Evolutionary conservation across 1,284 basidiomycete species (phyloP), one percentile per base, ranked within the genome.

Genomic region (Trichosporon ovoides): DNA sequence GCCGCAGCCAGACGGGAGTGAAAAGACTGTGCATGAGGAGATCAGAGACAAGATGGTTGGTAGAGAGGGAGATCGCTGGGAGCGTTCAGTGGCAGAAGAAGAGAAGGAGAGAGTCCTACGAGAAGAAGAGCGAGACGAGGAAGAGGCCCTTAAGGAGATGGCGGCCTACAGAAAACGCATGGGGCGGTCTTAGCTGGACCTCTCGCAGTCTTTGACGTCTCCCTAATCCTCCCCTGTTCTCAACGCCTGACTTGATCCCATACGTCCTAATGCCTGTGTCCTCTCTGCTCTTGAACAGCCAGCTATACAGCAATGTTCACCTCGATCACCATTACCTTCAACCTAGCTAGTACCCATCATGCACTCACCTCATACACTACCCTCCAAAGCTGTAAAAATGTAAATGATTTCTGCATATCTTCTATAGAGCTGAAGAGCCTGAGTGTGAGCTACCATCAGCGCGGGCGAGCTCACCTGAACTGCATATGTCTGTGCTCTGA

Each of bases 31-130:
- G 14, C 62, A 65, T 38, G 60, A 69, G 66, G 89, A 89, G 72
- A 87, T 87, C 11, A 83, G 89, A 63, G 80, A 87, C 60, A 85
- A 84, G 71, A 86, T 87, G 37, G 83, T 84, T 57, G 81, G 84
- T 64, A 83, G 84, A 37, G 82, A 78, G 66, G 61, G 70, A 14
- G 65, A 69, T 3, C 53, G 53, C 28, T 67, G 66, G 57, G 65
- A 68, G 51, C 62, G 71, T 14, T 57, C 61, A 7, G 62, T 65
- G 22, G 64, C 63, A 19, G 63, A 67, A 56, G 59, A 59, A n/a
- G 66, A 68, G 53, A 57, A 72, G 34, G 66, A 65, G 49, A 61
- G 68, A 31, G 51, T 66, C 33, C 68, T 72, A 61, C 53, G 56
- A 19, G 66, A 66, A 53, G 70, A 72, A 20, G 67, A 62, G 10